Conservation (phyloP, 768 basidiomycete species). For the Clitopilus passeckerianus region DNA sequence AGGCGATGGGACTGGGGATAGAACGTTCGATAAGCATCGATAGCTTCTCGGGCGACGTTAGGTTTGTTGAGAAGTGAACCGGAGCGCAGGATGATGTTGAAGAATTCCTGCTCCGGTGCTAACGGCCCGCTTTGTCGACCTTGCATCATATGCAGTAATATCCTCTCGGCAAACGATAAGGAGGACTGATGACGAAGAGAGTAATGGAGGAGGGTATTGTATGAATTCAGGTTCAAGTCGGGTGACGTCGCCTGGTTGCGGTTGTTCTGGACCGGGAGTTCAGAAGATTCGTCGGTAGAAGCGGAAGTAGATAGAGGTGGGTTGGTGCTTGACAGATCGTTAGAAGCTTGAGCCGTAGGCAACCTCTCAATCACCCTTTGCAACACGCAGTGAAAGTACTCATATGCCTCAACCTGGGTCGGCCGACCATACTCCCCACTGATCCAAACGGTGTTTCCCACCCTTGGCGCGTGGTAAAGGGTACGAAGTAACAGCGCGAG, state of each 20-base stretch:
- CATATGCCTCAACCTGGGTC: not conserved
- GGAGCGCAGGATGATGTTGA: conserved; percentile 55
- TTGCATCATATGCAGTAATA: conserved; percentile 53
- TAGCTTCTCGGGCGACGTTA: conserved; percentile 32
- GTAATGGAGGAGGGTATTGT: conserved; percentile 65
- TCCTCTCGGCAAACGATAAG: conserved; percentile 34
- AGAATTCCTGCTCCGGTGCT: conserved; percentile 43
- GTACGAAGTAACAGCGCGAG: not conserved
- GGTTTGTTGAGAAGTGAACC: conserved; percentile 44
- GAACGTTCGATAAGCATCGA: conserved; percentile 12
- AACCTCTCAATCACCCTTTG: not conserved
- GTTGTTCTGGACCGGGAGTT: not conserved
- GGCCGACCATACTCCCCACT: not conserved
- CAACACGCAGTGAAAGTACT: not conserved
- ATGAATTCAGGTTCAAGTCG: conserved; percentile 21
- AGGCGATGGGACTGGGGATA: not conserved
- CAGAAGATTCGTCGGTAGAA: not conserved
- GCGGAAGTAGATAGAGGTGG: not conserved
- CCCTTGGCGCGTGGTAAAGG: not conserved
- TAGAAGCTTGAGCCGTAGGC: not conserved
- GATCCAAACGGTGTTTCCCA: not conserved
- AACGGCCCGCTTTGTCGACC: conserved; percentile 31
- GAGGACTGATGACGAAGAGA: conserved; percentile 57
- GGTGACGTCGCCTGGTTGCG: conserved; percentile 7
- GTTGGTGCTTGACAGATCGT: not conserved